Evolutionary conservation across 768 basidiomycete genomes (phyloP), one percentile per base, ranked within the genome.

Genomic region (Termitomyces sp.): DNA sequence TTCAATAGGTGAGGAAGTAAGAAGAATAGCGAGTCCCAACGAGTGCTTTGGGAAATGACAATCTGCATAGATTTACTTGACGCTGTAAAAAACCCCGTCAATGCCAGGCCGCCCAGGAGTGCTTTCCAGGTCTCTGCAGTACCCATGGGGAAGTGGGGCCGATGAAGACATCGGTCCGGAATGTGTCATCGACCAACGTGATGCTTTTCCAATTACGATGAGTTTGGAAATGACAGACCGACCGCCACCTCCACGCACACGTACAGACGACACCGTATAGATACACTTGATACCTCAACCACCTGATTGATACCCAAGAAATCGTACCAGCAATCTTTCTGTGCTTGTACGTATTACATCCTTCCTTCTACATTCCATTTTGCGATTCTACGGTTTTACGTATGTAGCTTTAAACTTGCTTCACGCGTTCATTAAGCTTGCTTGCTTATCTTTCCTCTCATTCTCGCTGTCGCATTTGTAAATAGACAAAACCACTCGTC

Each of bases 321-420:
- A 36, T 54, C 59, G 61, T 59, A 62, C 44, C 37, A 61, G 4
- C 22, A 45, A n/a, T 57, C n/a, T n/a, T n/a, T 54, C 13, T 62
- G 61, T 62, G 59, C 55, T 59, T 59, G 57, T 58, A 59, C 45
- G 54, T 59, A 20, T 44, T 18, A 2, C 33, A 30, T 34, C 12
- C 18, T 24, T 20, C 4, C 11, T n/a, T 42, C 45, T 15, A 22
- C 15, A 48, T 52, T 20, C 30, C 33, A 27, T 34, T 36, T 5
- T 18, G 15, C 24, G 24, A 37, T 27, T 37, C 24, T 30, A 22
- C 36, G n/a, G 13, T 22, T 51, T 6, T n/a, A n/a, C n/a, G n/a
- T 11, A 3, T 24, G 37, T 37, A 41, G 34, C 4, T 27, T 30
- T 7, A 41, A 27, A n/a, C 13, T 54, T 12, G 50, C 50, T 13